Evolutionary conservation across 805 yeast species (phyloP).

Genomic region (Candida odintsovae): DNA sequence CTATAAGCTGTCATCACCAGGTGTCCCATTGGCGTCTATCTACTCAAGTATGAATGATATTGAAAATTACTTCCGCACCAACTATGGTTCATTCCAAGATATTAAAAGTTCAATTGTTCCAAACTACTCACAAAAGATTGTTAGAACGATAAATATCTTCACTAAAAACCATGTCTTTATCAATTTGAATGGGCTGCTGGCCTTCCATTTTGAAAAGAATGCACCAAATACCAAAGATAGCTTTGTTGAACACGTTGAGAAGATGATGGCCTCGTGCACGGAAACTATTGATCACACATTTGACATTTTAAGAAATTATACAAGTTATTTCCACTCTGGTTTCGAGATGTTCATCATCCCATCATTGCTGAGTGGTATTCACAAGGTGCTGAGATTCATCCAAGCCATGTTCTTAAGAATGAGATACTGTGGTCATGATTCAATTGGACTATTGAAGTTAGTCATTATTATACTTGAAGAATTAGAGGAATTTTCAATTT

Average conservation of each 20-base stretch:
- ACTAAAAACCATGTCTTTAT: conserved; percentile 10
- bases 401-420: conserved; percentile 8
- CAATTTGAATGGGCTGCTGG: conserved; percentile 3
- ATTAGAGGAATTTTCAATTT: conserved; percentile 11
- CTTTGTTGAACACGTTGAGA: conserved; percentile 1
- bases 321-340: conserved; percentile 16
- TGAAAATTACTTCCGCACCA: conserved; percentile 1
- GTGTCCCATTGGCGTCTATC: conserved; percentile 4
- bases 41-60: conserved; percentile 4
- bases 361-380: conserved; percentile 10
- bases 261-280: not conserved
- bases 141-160: conserved; percentile 7
- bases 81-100: conserved; percentile 4
- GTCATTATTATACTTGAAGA: conserved; percentile 15
- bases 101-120: conserved; percentile 9
- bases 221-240: conserved; percentile 6
- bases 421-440: conserved; percentile 2
- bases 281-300: conserved; percentile 10
- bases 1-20: conserved; percentile 2
- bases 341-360: conserved; percentile 15
- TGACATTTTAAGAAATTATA: conserved; percentile 18
- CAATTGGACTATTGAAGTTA: conserved; percentile 9
- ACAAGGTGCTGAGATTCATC: conserved; percentile 7
- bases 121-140: conserved; percentile 9
- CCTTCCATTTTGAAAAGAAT: conserved; percentile 17